Conservation (phyloP, 2,329 filamentous ascomycete species). For the Ophiobolus disseminans region DNA sequence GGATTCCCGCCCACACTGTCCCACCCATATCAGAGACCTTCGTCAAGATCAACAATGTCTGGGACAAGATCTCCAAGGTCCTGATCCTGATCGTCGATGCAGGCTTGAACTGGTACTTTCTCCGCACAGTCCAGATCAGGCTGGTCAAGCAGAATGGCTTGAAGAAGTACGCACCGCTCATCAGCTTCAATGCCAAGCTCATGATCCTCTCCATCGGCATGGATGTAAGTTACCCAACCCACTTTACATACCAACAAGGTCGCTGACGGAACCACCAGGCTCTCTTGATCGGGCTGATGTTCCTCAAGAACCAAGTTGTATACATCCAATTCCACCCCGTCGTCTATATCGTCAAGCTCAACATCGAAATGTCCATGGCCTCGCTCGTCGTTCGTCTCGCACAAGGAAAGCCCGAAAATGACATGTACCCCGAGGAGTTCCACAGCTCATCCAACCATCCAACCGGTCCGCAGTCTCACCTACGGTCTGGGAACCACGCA, state of each 20-base stretch:
- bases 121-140: slow-evolving; percentile 50
- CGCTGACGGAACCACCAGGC: slow-evolving; percentile 15
- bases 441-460: slow-evolving; percentile 13
- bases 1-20: slow-evolving; percentile 57
- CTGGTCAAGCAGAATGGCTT: slow-evolving; percentile 50
- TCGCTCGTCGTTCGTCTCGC: slow-evolving; percentile 50
- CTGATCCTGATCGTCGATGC: slow-evolving; percentile 61
- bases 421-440: slow-evolving; percentile 29
- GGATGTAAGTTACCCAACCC: slow-evolving; percentile 41
- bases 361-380: slow-evolving; percentile 56
- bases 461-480: slow-evolving; percentile 22
- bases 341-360: slow-evolving; percentile 53
- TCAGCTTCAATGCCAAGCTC: slow-evolving; percentile 52
- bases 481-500: slow-evolving; percentile 17
- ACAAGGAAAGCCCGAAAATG: slow-evolving; percentile 36
- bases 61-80: slow-evolving; percentile 62
- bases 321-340: slow-evolving; percentile 54
- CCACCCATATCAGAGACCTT: slow-evolving; percentile 47
- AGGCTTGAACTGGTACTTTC: slow-evolving; percentile 61
- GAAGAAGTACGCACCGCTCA: slow-evolving; percentile 50
- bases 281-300: slow-evolving; percentile 51
- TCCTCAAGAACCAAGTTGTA: slow-evolving; percentile 45
- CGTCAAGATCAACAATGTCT: slow-evolving; percentile 57
- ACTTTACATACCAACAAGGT: neutral
- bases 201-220: slow-evolving; percentile 51